Evolutionary conservation across 2,329 filamentous ascomycete species (phyloP), one percentile per base, ranked within the genome.

Genomic region (Colletotrichum melonis): DNA sequence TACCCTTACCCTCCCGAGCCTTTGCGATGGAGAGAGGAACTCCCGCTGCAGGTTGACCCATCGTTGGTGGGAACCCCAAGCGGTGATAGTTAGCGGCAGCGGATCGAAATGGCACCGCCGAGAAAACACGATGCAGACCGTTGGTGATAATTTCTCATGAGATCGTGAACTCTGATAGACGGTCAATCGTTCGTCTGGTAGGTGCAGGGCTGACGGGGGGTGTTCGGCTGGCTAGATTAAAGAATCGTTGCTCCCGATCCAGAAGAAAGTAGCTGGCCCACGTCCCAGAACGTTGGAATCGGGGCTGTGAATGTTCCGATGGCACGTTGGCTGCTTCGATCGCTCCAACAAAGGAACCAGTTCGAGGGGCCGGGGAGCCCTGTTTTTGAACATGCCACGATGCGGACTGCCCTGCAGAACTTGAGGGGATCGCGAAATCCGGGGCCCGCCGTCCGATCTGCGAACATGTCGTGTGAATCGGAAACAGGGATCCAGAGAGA

Each of bases 341-440:
- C 46, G 26, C 60, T 65, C 67, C 67, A 66, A 58, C 67, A 62
- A 70, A 72, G 32, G 54, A 32, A 62, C 67, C 60, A 70, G 49
- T 58, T 62, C 60, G 60, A n/a, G 62, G 64, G 38, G 58, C 64
- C 58, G 22, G 57, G 49, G 69, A 52, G 26, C 35, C 35, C 35
- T 58, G 56, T 26, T 28, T 54, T 26, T 55, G 52, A 16, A 5
- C n/a, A 26, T 55, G 62, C 28, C 46, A 54, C 71, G 71, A 73
- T 73, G 67, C 71, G 28, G 71, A 58, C 49, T 60, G 67, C 60
- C 67, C 60, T 57, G 71, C 30, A 66, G 57, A 62, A 8, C 12
- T 55, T 66, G 67, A 73, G 46, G 60, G 35, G 67, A 73, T 73
- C 71, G 71, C 60, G 67, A 70, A 62, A 22, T 73, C 52, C 71